Percentiles rank a stretch among this genome's conserved stretches.
Conservation (phyloP, 441 rosid genomes). For the Daphne laureola region DNA sequence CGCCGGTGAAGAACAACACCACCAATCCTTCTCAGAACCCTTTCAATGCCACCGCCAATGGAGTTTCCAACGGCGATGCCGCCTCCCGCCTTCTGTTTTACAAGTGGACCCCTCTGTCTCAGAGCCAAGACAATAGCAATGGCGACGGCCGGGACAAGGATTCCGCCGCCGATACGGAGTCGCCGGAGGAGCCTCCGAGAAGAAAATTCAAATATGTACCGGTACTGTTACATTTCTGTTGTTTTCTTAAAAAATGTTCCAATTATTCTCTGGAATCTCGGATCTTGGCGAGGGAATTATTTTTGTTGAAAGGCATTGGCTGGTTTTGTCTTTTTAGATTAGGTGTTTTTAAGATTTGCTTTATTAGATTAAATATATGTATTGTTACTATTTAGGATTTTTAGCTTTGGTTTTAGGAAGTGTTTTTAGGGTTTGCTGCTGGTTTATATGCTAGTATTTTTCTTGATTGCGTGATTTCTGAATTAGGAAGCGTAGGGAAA, state of each 20-base stretch:
- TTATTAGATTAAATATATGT: background rate
- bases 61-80: constrained; percentile 40
- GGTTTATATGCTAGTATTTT: no score
- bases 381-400: constrained; percentile 15
- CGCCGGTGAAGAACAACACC: constrained; percentile 35
- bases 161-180: constrained; percentile 21
- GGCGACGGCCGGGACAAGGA: constrained; percentile 17
- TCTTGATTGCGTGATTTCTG: no score
- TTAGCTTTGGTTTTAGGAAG: background rate
- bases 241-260: constrained; percentile 1
- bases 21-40: constrained; percentile 20
- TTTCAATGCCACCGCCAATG: constrained; percentile 25
- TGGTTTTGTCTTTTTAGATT: constrained; percentile 15
- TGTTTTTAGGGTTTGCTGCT: no score
- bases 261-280: background rate
- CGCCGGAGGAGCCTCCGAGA: constrained; percentile 55
- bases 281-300: background rate
- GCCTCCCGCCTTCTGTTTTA: constrained; percentile 65
- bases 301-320: constrained; percentile 5
- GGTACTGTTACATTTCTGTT: constrained; percentile 25
- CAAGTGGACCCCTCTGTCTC: constrained; percentile 77
- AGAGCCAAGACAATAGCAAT: constrained; percentile 27
- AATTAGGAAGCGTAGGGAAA: no score
- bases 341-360: constrained; percentile 3
- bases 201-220: constrained; percentile 77